Percentiles rank a stretch among this genome's conserved stretches.
These are phyloP conservation scores for Suillus lakei DNA, from an alignment of 768 basidiomycete species.

Conservation along the genomic window DNA sequence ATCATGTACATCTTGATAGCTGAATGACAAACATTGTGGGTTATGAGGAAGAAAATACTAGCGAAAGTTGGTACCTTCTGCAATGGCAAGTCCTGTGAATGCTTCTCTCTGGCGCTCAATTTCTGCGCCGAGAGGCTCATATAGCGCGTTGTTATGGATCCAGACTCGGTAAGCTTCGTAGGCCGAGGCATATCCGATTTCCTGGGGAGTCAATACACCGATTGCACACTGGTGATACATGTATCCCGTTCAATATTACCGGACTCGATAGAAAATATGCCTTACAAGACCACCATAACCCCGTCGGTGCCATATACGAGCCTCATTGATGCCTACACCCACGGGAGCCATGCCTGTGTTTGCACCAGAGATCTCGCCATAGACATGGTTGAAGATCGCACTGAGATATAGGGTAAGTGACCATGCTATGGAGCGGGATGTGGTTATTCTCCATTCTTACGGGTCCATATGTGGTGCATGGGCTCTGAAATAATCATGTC, in stretches of 20 bases:
- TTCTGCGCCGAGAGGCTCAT: conserved; percentile 60
- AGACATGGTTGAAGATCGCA: conserved; percentile 42
- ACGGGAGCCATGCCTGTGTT: conserved; percentile 23
- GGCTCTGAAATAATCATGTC: conserved; percentile 65
- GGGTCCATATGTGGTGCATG: conserved; percentile 45
- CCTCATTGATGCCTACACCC: conserved; percentile 64
- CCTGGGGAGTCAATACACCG: conserved; percentile 56
- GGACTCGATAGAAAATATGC: conserved; percentile 9
- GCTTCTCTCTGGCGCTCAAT: conserved; percentile 67
- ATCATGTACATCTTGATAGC: conserved; percentile 62
- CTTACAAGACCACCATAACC: conserved; percentile 67
- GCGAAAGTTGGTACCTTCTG: conserved; percentile 56
- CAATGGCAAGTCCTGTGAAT: conserved; percentile 69
- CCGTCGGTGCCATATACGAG: conserved; percentile 65
- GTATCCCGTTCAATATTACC: not conserved
- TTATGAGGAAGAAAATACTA: not conserved
- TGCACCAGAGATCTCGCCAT: conserved; percentile 25
- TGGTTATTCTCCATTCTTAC: conserved; percentile 10
- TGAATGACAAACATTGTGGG: conserved; percentile 30
- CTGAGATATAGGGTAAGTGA: conserved; percentile 22
- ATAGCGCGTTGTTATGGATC: conserved; percentile 60
- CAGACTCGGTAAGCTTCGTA: conserved; percentile 77
- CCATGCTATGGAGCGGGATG: not conserved
- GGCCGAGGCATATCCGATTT: conserved; percentile 78
- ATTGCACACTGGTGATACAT: conserved; percentile 47